Evolutionary conservation across 371 early-diverging fungal genomes (phyloP), one percentile per base, ranked within the genome.

Genomic region (Apophysomyces ossiformis): DNA sequence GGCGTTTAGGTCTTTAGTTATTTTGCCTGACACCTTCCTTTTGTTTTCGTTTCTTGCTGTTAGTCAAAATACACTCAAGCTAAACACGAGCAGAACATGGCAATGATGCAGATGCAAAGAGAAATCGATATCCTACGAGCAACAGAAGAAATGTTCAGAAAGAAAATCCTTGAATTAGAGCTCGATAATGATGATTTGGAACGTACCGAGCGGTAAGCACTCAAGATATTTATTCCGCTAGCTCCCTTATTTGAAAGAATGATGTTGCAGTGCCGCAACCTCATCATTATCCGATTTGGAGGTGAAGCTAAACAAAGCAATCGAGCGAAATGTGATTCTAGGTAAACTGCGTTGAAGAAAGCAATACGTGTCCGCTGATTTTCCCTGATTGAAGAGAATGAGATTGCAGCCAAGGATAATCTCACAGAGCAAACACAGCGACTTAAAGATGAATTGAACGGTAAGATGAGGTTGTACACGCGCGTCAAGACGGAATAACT

Each of bases 161-260:
- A 88, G 63, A 87, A 89, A 64, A 90, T 90, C 37, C 76, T 92
- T 12, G 92, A 90, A 61, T 69, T 93, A 46, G 93, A 93, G 67
- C 82, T 90, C 67, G 89, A 92, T 60, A 92, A 91, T 70, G 93
- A 93, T 70, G 92, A 93, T 62, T 64, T 93, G 64, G 92, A 92
- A 70, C 81, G 86, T 44, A 85, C 82, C 50, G 89, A 84, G 71
- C 79, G 87, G 86, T 84, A 74, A 18, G 66, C 32, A 2, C 43
- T 56, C 50, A 50, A 8, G 13, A 2, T 13, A 41, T 41, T 16
- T 64, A 39, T 16, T 58, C 9, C 16, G 39, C 44, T 2, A 57
- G 16, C 38, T 38, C 6, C 7, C 15, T 26, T 58, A 15, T 12
- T 56, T 47, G 36, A 63, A 37, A 37, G 13, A 43, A 43, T 21